phyloP scores from a whole-genome alignment of 2,329 filamentous ascomycete species.

The Ramichloridium luteum region DNA sequence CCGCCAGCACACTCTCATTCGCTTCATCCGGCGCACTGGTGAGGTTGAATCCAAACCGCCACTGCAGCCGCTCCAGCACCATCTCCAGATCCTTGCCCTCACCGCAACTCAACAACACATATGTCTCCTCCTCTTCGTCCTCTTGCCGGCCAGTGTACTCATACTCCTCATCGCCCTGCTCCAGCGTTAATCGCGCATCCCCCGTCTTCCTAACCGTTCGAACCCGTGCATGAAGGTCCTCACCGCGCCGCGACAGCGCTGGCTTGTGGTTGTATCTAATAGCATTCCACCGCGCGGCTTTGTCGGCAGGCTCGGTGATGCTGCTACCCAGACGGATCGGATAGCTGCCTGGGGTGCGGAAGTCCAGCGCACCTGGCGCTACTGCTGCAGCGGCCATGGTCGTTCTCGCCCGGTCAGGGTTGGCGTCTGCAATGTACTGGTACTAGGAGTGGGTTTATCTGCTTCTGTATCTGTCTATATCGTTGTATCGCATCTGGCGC shows the following conservation, averaged over 20 bases:
- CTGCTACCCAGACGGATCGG: slow-evolving; percentile 21
- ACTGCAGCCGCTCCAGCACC: slow-evolving; percentile 61
- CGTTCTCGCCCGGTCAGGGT: no score
- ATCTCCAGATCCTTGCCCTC: slow-evolving; percentile 17
- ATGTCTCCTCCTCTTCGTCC: slow-evolving; percentile 54
- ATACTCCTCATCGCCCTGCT: slow-evolving; percentile 22
- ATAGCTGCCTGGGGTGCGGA: slow-evolving; percentile 17
- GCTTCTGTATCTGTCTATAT: no score
- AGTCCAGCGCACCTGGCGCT: slow-evolving; percentile 15
- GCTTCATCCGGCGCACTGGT: slow-evolving; percentile 54
- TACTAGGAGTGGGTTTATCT: no score
- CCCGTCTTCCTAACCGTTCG: slow-evolving; percentile 13
- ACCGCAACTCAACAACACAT: slow-evolving; percentile 39
- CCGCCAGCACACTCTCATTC: slow-evolving; percentile 50
- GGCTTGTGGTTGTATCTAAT: slow-evolving; percentile 36
- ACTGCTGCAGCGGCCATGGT: slow-evolving; percentile 15
- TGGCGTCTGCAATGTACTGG: no score
- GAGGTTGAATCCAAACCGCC: slow-evolving; percentile 81
- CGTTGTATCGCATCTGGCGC: no score
- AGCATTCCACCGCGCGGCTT: slow-evolving; percentile 12
- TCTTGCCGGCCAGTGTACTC: slow-evolving; percentile 29
- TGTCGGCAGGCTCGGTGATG: slow-evolving; percentile 9
- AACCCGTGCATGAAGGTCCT: slow-evolving; percentile 13
- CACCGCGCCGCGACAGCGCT: slow-evolving; percentile 17
- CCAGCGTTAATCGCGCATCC: slow-evolving; percentile 11